These are phyloP conservation scores for Phellopilus nigrolimitatus DNA, from an alignment of 1,284 basidiomycete genomes.

Conservation along the genomic window DNA sequence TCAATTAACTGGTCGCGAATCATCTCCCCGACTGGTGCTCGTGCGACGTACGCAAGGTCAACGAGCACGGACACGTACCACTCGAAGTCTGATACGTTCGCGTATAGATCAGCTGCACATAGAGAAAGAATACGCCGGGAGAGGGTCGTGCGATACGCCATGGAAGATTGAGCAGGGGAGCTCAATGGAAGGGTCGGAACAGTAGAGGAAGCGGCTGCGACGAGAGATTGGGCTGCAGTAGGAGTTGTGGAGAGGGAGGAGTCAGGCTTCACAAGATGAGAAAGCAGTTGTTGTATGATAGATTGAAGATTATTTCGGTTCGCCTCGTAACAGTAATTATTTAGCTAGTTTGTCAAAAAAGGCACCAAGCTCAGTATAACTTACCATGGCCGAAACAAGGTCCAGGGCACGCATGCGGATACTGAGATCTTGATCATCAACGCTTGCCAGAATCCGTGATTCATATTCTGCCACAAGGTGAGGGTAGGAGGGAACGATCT, in stretches of 20 bases:
- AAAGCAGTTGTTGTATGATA: slow-evolving; percentile 83
- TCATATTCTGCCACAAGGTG: slow-evolving; percentile 91
- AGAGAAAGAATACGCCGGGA: slow-evolving; percentile 79
- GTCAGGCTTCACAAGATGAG: slow-evolving; percentile 74
- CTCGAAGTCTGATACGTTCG: slow-evolving; percentile 87
- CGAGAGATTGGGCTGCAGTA: slow-evolving; percentile 58
- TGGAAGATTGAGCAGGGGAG: slow-evolving; percentile 58
- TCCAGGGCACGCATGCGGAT: slow-evolving; percentile 95
- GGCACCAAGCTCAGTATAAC: slow-evolving; percentile 21
- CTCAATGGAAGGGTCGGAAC: slow-evolving; percentile 25
- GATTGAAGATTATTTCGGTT: slow-evolving; percentile 81
- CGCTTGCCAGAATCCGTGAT: slow-evolving; percentile 84
- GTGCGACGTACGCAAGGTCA: slow-evolving; percentile 82
- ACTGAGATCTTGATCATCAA: slow-evolving; percentile 92
- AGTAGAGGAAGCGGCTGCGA: slow-evolving; percentile 42
- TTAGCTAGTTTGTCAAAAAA: slow-evolving; percentile 1
- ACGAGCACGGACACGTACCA: slow-evolving; percentile 96
- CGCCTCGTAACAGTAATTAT: slow-evolving; percentile 46
- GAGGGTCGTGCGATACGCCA: slow-evolving; percentile 78
- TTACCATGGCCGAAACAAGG: slow-evolving; percentile 88
- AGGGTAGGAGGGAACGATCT: slow-evolving; percentile 92
- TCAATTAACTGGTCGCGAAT: slow-evolving; percentile 86
- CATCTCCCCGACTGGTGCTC: slow-evolving; percentile 68
- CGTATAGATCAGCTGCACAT: slow-evolving; percentile 79
- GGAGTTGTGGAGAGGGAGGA: slow-evolving; percentile 42